Base-by-base conservation (phyloP, 768 basidiomycete genomes). In the Fibroporia radiculosa region DNA sequence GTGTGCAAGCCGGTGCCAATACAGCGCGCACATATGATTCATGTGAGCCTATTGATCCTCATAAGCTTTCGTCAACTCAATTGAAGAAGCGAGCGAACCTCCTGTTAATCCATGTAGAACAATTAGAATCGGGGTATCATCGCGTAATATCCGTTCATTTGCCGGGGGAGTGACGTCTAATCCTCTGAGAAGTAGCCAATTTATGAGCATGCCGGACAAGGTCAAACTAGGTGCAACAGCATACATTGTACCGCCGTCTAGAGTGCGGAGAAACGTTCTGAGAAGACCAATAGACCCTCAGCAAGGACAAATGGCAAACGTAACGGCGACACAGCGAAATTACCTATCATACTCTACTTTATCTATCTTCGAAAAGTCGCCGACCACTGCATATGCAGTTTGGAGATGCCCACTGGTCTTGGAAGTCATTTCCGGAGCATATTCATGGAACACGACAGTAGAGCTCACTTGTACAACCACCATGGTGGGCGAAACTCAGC, bases 11-110 rank as follows among this genome's bases (percentile, higher is more conserved):
- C 47, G 78, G 82, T 40, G 77, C 74, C 3, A 98, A 68, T 36
- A 96, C 73, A 23, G 86, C 81, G 50, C 91, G 73, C 34, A 96
- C 87, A 57, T 96, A 98, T 16, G 82, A 72, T 70, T 95, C 95
- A 59, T 95, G 79, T 16, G 88, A 91, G 29, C 89, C 88, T 90
- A 50, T 41, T 2, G 19, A 7, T 11, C 42, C 7, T 20, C 23
- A 16, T 19, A 12, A 43, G n/a, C 13, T 23, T 3, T 3, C 5
- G 4, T 26, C 22, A 18, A 6, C n/a, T 11, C 4, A 25, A 31
- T 38, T 29, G 22, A 28, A 6, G 14, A 6, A 19, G 23, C 34
- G 60, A 47, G 41, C 61, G 32, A 46, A 66, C 73, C 73, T 49
- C 73, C 73, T 6, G 71, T 66, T 19, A 74, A 55, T 4, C 72